phyloP scores from a whole-genome alignment of 148 eudicot species.

The Amaranthus hypochondriacus region DNA sequence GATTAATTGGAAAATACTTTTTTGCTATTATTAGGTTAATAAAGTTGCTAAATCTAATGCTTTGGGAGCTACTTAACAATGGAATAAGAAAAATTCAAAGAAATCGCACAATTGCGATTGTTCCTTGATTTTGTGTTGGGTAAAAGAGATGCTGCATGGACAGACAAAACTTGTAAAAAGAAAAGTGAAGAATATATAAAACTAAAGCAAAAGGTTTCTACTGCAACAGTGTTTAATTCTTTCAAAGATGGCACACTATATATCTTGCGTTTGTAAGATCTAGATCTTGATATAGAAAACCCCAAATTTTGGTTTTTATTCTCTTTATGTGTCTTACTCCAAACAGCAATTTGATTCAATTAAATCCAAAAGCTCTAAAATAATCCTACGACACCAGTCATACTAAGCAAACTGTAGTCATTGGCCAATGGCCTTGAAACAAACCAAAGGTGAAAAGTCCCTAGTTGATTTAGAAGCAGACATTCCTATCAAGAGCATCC shows the following conservation, averaged over 20 bases:
- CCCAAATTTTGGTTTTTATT: not conserved
- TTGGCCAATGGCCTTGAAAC: constrained; percentile 30
- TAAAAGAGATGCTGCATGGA: not conserved
- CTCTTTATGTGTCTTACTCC: not conserved
- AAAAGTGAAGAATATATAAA: constrained; percentile 4
- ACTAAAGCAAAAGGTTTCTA: constrained; percentile 17
- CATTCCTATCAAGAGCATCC: constrained; percentile 39
- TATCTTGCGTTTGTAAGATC: not conserved
- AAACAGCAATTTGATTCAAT: not conserved
- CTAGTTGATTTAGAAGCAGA: constrained; percentile 30
- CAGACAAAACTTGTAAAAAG: not conserved
- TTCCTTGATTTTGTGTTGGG: not conserved
- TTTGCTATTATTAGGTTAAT: too few relatives aligned
- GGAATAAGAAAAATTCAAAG: too few relatives aligned
- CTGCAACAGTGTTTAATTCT: not conserved
- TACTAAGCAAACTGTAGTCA: not conserved
- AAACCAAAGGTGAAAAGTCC: constrained; percentile 12
- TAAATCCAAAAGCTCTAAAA: not conserved
- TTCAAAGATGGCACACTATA: not conserved
- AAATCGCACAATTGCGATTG: too few relatives aligned
- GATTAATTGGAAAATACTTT: too few relatives aligned
- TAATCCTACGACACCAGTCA: not conserved
- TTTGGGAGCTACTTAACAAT: too few relatives aligned
- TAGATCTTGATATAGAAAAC: not conserved
- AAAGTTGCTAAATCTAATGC: too few relatives aligned